These are phyloP conservation scores for Phialophora tarda DNA, from an alignment of 2,329 filamentous ascomycete genomes.

Conservation along the genomic window DNA sequence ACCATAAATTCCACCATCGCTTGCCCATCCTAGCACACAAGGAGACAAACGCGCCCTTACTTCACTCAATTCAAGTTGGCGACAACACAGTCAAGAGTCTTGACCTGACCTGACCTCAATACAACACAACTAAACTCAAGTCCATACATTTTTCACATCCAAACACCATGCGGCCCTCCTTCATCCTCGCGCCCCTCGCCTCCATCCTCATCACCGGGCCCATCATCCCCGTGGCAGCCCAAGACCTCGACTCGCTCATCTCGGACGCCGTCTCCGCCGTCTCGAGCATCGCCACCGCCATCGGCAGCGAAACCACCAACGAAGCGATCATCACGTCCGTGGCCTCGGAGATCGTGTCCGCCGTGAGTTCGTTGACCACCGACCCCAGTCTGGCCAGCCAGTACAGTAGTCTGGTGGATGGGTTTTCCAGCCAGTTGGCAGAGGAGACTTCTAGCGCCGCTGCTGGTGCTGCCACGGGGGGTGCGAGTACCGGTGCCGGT, in stretches of 20 bases:
- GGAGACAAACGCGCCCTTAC: no score
- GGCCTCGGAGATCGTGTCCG: constrained; percentile 21
- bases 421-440: not conserved
- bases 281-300: constrained; percentile 22
- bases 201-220: constrained; percentile 9
- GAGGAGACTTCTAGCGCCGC: not conserved
- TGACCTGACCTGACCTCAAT: not conserved
- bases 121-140: no score
- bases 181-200: constrained; percentile 25
- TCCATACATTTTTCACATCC: not conserved
- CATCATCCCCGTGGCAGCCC: constrained; percentile 8
- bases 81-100: not conserved
- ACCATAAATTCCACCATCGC: not conserved
- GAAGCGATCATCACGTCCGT: constrained; percentile 26
- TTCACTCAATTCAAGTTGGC: not conserved
- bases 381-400: constrained; percentile 5
- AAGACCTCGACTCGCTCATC: constrained; percentile 12
- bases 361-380: constrained; percentile 16
- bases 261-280: constrained; percentile 25
- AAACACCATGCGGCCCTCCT: constrained; percentile 6
- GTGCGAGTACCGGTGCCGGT: not conserved
- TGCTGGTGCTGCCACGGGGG: not conserved
- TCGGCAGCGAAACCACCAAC: constrained; percentile 27
- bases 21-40: not conserved
- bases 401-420: not conserved